Conservation (phyloP, 2,329 filamentous ascomycete species). For the Dactylellina drechsleri region DNA sequence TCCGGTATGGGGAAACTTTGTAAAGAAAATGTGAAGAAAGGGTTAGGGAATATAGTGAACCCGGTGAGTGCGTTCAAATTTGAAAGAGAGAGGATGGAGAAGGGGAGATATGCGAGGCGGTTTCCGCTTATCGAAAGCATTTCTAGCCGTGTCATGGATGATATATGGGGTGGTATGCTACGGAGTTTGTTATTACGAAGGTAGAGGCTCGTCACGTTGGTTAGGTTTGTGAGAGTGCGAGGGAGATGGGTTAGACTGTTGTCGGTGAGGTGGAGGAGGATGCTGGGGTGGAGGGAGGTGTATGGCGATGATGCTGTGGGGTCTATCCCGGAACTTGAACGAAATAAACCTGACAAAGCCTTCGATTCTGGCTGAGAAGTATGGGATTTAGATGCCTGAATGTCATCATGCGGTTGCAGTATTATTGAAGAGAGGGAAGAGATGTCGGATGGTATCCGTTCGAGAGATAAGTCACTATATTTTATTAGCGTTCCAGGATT, state of each 20-base stretch:
- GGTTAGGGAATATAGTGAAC: conserved; percentile 18
- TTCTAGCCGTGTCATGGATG: conserved; percentile 14
- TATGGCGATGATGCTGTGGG: conserved; percentile 22
- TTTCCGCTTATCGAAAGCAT: conserved; percentile 22
- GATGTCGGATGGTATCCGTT: conserved; percentile 25
- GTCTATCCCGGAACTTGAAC: conserved; percentile 36
- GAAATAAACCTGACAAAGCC: conserved; percentile 1
- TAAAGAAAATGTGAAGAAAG: conserved; percentile 19
- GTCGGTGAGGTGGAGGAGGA: conserved; percentile 18
- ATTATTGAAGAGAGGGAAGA: conserved; percentile 30
- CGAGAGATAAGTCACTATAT: conserved; percentile 23
- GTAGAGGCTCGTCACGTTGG: conserved; percentile 20
- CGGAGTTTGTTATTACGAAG: conserved; percentile 33
- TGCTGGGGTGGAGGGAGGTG: conserved; percentile 18
- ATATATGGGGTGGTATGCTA: conserved; percentile 27
- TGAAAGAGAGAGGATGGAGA: conserved; percentile 15
- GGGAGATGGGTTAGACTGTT: conserved; percentile 27
- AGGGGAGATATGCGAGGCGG: conserved; percentile 28
- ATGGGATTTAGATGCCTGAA: background rate
- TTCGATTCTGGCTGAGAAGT: background rate
- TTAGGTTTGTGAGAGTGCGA: conserved; percentile 17
- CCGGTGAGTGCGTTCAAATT: conserved; percentile 3
- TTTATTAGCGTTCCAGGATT: background rate
- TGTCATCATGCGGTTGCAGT: conserved; percentile 22
- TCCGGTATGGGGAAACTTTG: background rate